phyloP scores from a whole-genome alignment of 169 alveolate species.

The Amoebophrya sp. region DNA sequence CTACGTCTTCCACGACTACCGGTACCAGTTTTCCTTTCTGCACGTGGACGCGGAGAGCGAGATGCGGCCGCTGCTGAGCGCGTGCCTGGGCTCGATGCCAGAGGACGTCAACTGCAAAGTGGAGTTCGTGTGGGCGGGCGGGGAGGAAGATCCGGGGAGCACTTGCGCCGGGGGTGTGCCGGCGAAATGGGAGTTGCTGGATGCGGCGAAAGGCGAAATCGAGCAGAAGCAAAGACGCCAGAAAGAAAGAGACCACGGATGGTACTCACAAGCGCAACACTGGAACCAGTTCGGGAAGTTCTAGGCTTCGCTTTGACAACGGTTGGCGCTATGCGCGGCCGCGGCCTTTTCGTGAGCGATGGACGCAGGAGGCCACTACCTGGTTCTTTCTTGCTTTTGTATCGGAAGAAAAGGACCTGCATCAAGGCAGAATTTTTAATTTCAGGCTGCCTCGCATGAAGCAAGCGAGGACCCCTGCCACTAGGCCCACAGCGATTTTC shows the following conservation, averaged over 20 bases:
- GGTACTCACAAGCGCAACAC: not conserved
- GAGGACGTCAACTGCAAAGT: not conserved
- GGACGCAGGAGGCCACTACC: too few species aligned
- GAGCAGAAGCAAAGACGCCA: not conserved
- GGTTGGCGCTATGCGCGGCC: too few species aligned
- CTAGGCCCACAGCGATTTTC: too few species aligned
- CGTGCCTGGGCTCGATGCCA: conserved; percentile 24
- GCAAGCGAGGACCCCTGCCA: too few species aligned
- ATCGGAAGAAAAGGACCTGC: too few species aligned
- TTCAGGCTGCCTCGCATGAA: too few species aligned
- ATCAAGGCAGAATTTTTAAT: too few species aligned
- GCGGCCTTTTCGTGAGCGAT: too few species aligned
- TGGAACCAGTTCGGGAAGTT: not conserved
- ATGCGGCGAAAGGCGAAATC: not conserved
- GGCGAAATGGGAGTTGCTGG: not conserved
- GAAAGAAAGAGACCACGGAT: not conserved
- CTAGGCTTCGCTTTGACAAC: too few species aligned
- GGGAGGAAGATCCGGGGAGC: too few species aligned
- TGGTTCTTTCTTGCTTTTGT: too few species aligned
- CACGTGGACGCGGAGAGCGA: not conserved
- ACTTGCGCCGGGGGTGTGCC: too few species aligned
- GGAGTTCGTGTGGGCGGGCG: not conserved
- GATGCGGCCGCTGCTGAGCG: not conserved
- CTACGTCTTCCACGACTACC: conserved; percentile 22
- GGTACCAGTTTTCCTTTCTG: conserved; percentile 20